Percentiles rank a stretch among this genome's conserved stretches.
Evolutionary conservation across 2,329 filamentous ascomycete genomes (phyloP).

Genomic region (Fusarium mexicanum): DNA sequence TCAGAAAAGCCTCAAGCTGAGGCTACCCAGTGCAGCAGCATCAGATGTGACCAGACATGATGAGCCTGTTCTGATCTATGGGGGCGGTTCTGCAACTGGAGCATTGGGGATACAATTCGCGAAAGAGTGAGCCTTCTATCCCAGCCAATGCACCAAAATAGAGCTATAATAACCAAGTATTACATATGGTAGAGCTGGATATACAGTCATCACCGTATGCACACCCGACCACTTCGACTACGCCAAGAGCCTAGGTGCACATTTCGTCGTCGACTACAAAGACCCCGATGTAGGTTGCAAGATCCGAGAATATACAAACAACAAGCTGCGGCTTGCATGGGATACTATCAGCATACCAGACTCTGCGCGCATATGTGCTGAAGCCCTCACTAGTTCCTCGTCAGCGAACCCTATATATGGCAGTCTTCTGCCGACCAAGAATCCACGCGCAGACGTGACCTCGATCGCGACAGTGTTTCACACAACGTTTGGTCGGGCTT

Average conservation of each 20-base stretch:
- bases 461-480: background rate
- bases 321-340: background rate
- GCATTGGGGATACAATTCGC: background rate
- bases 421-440: background rate
- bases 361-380: background rate
- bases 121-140: background rate
- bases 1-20: background rate
- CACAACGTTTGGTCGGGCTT: background rate
- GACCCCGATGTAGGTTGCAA: background rate
- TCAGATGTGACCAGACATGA: background rate
- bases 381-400: background rate
- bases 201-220: background rate
- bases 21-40: background rate
- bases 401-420: background rate
- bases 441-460: background rate
- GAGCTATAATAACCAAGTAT: background rate
- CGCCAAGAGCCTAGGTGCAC: background rate
- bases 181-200: background rate
- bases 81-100: background rate
- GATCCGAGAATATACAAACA: background rate
- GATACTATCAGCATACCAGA: background rate
- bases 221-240: background rate
- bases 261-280: background rate
- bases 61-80: background rate
- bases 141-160: fast-evolving